Base-by-base conservation (phyloP, 1,284 basidiomycete genomes). In the Moesziomyces sp. region DNA sequence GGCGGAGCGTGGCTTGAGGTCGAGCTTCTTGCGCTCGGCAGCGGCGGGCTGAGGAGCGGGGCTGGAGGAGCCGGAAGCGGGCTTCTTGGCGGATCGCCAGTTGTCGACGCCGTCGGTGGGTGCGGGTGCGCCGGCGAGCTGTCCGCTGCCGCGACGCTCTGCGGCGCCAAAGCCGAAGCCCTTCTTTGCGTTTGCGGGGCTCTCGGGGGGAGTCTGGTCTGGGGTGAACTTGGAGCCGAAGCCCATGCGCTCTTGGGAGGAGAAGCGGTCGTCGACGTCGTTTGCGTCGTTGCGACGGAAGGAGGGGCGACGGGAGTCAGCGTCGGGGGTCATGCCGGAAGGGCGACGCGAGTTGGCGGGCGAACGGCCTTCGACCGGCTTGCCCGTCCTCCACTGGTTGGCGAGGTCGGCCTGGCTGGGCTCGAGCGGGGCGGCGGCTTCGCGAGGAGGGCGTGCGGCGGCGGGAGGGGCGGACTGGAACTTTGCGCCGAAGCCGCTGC, bases 351-450 rank as follows among this genome's bases (percentile, higher is more conserved):
- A 68, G 64, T 46, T 63, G 53, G 70, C 70, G 11, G 70, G 64
- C 18, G 70, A 64, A 14, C 56, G 46, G 30, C 55, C 58, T 54
- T 77, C 70, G 46, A 76, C 71, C 18, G 82, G 80, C 63, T 83
- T 83, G 38, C 82, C 81, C 9, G 82, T 83, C 40, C 82, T 60
- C 82, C 82, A 84, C 67, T 82, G 69, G 19, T 73, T 74, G 16
- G 81, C 79, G 16, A 60, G 63, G 44, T 83, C 81, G 30, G 79
- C 74, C 26, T 60, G 64, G 59, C 74, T 75, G 26, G 81, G 81
- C 55, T 83, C 81, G 19, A 56, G 42, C 13, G 71, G 61, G 9
- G 63, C 51, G 28, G 69, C 60, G 28, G 26, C 26, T 5, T 77
- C 77, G 38, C 67, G 64, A 35, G 60, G 65, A n/a, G 74, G 61